phyloP scores from a whole-genome alignment of 768 basidiomycete genomes.

The Naganishia kalamii region DNA sequence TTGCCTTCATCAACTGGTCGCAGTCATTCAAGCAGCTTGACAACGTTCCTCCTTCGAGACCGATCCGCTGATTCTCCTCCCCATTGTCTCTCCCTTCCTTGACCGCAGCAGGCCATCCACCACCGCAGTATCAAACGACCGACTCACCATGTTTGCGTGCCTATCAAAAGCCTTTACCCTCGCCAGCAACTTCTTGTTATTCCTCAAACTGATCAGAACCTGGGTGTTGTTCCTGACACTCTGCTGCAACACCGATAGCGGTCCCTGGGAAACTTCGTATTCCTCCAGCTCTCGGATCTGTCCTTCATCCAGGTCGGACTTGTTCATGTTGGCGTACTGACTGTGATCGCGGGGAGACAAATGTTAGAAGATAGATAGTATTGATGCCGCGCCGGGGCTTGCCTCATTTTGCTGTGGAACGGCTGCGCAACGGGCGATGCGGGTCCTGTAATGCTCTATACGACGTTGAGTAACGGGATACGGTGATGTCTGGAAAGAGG shows the following conservation, averaged over 20 bases:
- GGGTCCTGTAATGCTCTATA: background rate
- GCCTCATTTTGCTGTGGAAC: background rate
- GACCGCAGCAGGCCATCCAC: background rate
- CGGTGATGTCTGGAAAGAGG: background rate
- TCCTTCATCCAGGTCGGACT: constrained; percentile 94
- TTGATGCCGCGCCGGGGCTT: background rate
- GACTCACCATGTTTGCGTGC: constrained; percentile 89
- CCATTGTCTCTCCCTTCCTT: too few relatives aligned
- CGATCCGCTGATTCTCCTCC: too few relatives aligned
- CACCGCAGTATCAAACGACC: background rate
- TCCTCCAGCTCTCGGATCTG: constrained; percentile 94
- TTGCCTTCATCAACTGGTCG: too few relatives aligned
- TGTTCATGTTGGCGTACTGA: constrained; percentile 56
- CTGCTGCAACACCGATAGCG: constrained; percentile 58
- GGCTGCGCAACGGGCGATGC: background rate
- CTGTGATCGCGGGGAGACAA: background rate
- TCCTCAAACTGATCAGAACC: constrained; percentile 90
- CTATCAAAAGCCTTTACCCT: constrained; percentile 98
- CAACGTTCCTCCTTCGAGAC: too few relatives aligned
- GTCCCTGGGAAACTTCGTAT: constrained; percentile 90
- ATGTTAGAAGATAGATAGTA: background rate
- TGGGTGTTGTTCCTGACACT: constrained; percentile 96
- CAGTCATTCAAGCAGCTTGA: too few relatives aligned
- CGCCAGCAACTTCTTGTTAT: constrained; percentile 84
- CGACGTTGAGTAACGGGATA: too few relatives aligned